Percentiles rank a stretch among this genome's conserved stretches.
These are phyloP conservation scores for Lichina pygmaea DNA, from an alignment of 495 filamentous ascomycete species.

Conservation along the genomic window DNA sequence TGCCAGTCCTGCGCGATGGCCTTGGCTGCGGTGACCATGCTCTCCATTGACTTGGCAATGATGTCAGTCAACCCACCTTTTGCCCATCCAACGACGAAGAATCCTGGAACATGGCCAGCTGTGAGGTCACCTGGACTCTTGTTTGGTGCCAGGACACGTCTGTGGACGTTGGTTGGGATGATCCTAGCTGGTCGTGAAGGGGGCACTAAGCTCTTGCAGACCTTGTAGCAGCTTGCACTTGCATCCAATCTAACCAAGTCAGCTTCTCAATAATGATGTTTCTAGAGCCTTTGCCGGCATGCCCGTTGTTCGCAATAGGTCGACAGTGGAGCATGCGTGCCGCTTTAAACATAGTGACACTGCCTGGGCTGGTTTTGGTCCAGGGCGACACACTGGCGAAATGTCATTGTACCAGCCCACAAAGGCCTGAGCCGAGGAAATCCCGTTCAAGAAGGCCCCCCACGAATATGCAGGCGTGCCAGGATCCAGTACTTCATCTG, in stretches of 20 bases:
- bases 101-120: slow-evolving; percentile 32
- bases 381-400: slow-evolving; percentile 54
- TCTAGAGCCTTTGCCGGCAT: slow-evolving; percentile 66
- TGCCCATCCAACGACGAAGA: slow-evolving; percentile 96
- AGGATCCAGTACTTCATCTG: slow-evolving; percentile 56
- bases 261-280: slow-evolving; percentile 39
- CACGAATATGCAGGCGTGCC: slow-evolving; percentile 49
- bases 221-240: slow-evolving; percentile 51
- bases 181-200: slow-evolving; percentile 48
- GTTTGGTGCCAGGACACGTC: slow-evolving; percentile 30
- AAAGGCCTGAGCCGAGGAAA: slow-evolving; percentile 78
- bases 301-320: slow-evolving; percentile 53
- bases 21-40: slow-evolving; percentile 75
- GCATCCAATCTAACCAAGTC: slow-evolving; percentile 81
- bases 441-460: slow-evolving; percentile 40
- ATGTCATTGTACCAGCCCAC: slow-evolving; percentile 99
- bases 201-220: slow-evolving; percentile 46
- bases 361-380: slow-evolving; percentile 72
- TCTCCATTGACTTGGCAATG: slow-evolving; percentile 87
- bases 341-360: slow-evolving; percentile 87
- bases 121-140: slow-evolving; percentile 7
- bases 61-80: slow-evolving; percentile 87
- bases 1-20: slow-evolving; percentile 49
- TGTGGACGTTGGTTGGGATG: slow-evolving; percentile 63
- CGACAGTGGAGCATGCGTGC: slow-evolving; percentile 58